Evolutionary conservation across 2,329 filamentous ascomycete species (phyloP), one percentile per base, ranked within the genome.

Genomic region (Lachnellula suecica): DNA sequence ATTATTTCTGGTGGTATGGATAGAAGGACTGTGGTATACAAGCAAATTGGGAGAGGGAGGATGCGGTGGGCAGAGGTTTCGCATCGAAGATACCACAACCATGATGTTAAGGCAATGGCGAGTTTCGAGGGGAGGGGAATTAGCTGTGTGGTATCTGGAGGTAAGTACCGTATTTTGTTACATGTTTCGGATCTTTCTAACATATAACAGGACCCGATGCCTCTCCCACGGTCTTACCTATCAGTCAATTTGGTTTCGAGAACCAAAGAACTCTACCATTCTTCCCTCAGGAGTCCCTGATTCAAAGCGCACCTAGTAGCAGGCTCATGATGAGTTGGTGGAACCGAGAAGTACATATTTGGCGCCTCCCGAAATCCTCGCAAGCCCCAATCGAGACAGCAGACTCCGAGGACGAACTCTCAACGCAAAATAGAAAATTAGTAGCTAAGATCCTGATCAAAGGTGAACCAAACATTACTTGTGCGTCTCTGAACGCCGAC

Each of bases 81-180:
- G 70, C 91, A 96, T 66, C 82, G 89, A 60, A 81, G 91, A 66
- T 92, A 93, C 66, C 94, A 99, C 67, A 84, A 87, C 42, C 92
- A 97, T 70, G 94, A 99, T 73, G 91, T 97, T 64, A 97, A 97
- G 74, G 83, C 91, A 1, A 89, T 97, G 83, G 89, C 91, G 29
- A 85, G 89, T 0, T 97, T 93, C 59, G 94, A 99, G 70, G 87
- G 87, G 47, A 85, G 82, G 46, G 84, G 84, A 45, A 82, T 96
- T 66, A 97, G 91, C 65, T 84, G 97, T 50, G 78, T 96, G 10
- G 89, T 96, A 15, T 95, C 93, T 58, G 94, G 94, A 81, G 94
- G 91, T 89, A 76, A 71, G 78, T n/a, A 68, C 53, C 31, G 11
- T 25, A 40, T 20, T 20, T 20, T 10, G 27, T 41, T 49, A 20